Percentiles rank a stretch among this genome's conserved stretches.
These are phyloP conservation scores for Ogataea trehaloabstinens DNA, from an alignment of 805 yeast genomes.

Conservation along the genomic window DNA sequence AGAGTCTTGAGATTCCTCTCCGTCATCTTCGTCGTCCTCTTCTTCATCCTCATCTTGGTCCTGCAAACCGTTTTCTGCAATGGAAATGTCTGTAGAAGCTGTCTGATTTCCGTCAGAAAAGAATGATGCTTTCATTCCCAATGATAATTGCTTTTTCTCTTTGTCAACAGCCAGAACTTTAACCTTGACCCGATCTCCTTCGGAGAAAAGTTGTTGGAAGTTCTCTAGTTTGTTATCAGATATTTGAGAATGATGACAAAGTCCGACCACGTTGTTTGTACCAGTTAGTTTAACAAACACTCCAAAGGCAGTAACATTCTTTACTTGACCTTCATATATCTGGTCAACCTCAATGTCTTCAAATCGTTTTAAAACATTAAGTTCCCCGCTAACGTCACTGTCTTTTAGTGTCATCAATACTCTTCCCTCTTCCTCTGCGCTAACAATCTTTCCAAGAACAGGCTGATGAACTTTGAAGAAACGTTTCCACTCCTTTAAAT, in stretches of 20 bases:
- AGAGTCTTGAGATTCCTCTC: slow-evolving; percentile 23
- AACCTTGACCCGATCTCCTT: slow-evolving; percentile 89
- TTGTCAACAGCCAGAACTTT: slow-evolving; percentile 63
- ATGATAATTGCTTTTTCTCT: slow-evolving; percentile 71
- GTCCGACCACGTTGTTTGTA: slow-evolving; percentile 72
- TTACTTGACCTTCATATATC: slow-evolving; percentile 73
- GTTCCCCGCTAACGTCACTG: slow-evolving; percentile 72
- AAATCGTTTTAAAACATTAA: slow-evolving; percentile 55
- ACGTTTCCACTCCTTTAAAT: slow-evolving; percentile 84
- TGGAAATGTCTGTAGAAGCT: background rate
- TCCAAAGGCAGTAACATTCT: slow-evolving; percentile 81
- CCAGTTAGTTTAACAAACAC: slow-evolving; percentile 82
- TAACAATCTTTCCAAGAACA: slow-evolving; percentile 70
- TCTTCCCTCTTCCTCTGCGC: slow-evolving; percentile 59
- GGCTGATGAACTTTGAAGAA: slow-evolving; percentile 67
- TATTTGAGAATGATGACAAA: slow-evolving; percentile 83
- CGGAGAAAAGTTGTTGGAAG: slow-evolving; percentile 65
- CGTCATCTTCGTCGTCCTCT: slow-evolving; percentile 32
- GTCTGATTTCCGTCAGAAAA: slow-evolving; percentile 39
- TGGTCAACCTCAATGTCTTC: slow-evolving; percentile 71
- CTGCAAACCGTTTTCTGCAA: slow-evolving; percentile 5
- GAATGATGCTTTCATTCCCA: slow-evolving; percentile 94
- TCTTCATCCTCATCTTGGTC: slow-evolving; percentile 27
- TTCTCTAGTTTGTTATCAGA: slow-evolving; percentile 66
- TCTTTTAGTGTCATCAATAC: slow-evolving; percentile 78